Evolutionary conservation across 148 eudicot species (phyloP), one percentile per base, ranked within the genome.

Genomic region (Oxyria digyna): DNA sequence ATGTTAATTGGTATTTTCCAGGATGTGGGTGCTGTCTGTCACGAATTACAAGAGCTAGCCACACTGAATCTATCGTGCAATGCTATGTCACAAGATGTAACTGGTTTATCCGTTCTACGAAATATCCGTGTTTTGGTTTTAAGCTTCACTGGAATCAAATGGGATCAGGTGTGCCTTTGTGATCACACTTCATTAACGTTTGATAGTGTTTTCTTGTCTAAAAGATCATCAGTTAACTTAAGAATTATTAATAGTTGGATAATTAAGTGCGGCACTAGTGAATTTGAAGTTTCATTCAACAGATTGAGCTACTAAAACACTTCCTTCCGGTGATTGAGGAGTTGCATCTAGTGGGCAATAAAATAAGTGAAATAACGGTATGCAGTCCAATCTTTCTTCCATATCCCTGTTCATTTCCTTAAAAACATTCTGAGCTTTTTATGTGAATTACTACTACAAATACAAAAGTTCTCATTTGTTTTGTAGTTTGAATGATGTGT

Each of bases 271-370:
- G 38, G 14, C 35, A 59, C 65, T 59, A 29, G 12, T 15, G 38
- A 21, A 59, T 59, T 59, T 7, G 35, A 45, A 37, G 43, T 74
- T 59, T 64, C 21, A 38, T 72, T 67, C 73, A 49, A 69, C 83
- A 94, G 98, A 80, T 94, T 72, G 97, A 86, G 74, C 49, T 72
- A 33, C 91, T 94, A 54, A 81, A 88, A 81, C 73, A 76, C 38
- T 85, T 76, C 54, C 74, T 90, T 23, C 92, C 87, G 42, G 76
- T 62, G 33, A 69, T 94, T 37, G 89, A 94, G 75, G 98, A 94
- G 80, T 84, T 90, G 71, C 98, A 94, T 87, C 82, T 94, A 73
- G 81, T 76, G 89, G 97, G 96, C 73, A 94, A 94, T 69, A 76
- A 80, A 62, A 43, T 94, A 20, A 74, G 77, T 49, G 81, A 80